Conservation (phyloP, 192 early-diverging fungal species). For the Pilaira anomala region DNA sequence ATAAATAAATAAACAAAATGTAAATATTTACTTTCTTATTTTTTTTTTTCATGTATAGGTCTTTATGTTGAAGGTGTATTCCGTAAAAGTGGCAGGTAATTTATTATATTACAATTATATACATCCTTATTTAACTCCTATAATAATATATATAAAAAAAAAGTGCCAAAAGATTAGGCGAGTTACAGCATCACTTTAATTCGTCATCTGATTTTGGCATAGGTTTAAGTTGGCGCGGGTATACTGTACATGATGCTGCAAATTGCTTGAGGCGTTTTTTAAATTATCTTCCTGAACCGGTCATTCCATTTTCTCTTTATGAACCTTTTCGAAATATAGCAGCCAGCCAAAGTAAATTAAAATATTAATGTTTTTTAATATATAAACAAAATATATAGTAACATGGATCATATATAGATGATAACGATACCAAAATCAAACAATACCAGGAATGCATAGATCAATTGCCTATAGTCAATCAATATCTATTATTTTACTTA, state of each 20-base stretch:
- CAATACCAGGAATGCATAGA: constrained; percentile 55
- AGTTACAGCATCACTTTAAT: constrained; percentile 69
- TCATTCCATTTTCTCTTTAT: constrained; percentile 63
- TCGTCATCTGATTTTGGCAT: constrained; percentile 62
- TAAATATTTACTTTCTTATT: neutral
- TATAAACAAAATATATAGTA: neutral
- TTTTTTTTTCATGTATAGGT: constrained; percentile 6
- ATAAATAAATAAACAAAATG: neutral
- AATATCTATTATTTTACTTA: constrained; percentile 65
- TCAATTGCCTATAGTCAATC: constrained; percentile 52
- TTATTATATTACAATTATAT: neutral
- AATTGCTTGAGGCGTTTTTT: constrained; percentile 72
- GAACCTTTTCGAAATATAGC: constrained; percentile 57
- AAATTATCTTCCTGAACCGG: constrained; percentile 68
- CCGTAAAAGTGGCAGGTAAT: constrained; percentile 65
- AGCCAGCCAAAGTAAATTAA: constrained; percentile 9
- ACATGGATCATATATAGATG: neutral
- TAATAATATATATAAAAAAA: constrained; percentile 37
- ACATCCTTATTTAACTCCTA: constrained; percentile 32
- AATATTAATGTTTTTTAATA: neutral
- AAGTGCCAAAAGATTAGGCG: constrained; percentile 65
- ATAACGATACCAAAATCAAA: constrained; percentile 22
- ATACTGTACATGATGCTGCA: constrained; percentile 74
- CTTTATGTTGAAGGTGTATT: constrained; percentile 62
- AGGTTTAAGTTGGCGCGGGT: constrained; percentile 61